Evolutionary conservation across 2,329 filamentous ascomycete genomes (phyloP), one percentile per base, ranked within the genome.

Genomic region (Hypoxylon sp.): DNA sequence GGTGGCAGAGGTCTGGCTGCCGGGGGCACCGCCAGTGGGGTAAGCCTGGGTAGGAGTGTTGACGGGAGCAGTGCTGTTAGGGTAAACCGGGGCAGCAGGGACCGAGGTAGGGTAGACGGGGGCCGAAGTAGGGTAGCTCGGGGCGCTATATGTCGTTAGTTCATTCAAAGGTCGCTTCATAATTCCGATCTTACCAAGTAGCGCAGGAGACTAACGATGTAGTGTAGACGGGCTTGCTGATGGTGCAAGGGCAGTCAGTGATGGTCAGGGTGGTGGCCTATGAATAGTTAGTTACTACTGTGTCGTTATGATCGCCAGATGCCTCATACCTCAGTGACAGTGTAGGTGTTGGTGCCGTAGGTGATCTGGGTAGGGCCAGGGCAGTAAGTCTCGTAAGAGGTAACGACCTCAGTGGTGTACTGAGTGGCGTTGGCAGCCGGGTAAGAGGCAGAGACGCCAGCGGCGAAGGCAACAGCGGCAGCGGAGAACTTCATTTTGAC

Each of bases 301-400:
- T 2, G 2, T 11, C 11, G 40, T 30, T 27, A 37, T 27, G 31
- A 54, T 6, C 25, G 1, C 3, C 25, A 69, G 56, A 40, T 54
- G 31, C 25, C 8, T 62, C 84, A 68, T 84, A 88, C 87, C 82
- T 86, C 83, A 72, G 89, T 89, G 82, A 93, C 84, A 75, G 87
- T 91, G 86, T 91, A 92, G 82, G 90, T 92, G 80, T 86, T 84
- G 81, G 81, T 84, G 79, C 85, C 87, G 83, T 91, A 85, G 77
- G 86, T 87, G 81, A 93, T 81, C 75, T 84, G 81, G 75, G 91
- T 93, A 72, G 91, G 80, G 73, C 78, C 84, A 22, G 91, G 90
- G 89, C 92, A 94, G 88, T 86, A 92, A 78, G 91, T 94, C 82
- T 87, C 89, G 84, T 88, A 88, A 65, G 83, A 81, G 65, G 88